Conservation (phyloP, 495 filamentous ascomycete species). For the Cladorrhinum samala region DNA sequence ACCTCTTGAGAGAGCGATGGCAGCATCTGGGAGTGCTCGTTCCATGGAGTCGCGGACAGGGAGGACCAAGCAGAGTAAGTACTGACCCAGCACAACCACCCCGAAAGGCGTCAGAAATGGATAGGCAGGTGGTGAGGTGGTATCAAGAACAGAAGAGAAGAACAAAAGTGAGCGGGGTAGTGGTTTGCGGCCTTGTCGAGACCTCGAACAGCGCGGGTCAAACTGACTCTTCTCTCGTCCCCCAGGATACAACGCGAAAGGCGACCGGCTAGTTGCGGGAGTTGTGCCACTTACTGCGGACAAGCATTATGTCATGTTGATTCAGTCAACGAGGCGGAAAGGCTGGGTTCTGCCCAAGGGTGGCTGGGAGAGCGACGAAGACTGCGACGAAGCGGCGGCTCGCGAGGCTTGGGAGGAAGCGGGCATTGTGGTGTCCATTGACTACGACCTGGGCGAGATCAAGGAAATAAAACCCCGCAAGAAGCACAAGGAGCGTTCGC, state of each 20-base stretch:
- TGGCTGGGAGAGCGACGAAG: conserved; percentile 94
- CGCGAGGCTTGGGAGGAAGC: conserved; percentile 98
- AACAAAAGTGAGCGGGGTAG: background rate
- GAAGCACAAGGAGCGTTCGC: conserved; percentile 58
- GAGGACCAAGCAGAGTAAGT: conserved; percentile 75
- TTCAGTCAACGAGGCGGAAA: conserved; percentile 78
- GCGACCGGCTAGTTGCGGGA: conserved; percentile 92
- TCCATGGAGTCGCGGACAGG: conserved; percentile 74
- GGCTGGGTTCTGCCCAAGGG: conserved; percentile 98
- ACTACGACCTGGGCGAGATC: conserved; percentile 78
- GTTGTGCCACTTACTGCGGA: conserved; percentile 68
- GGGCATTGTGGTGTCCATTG: conserved; percentile 76
- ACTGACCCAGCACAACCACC: background rate
- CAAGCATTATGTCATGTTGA: conserved; percentile 77
- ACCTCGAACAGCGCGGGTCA: conserved; percentile 6
- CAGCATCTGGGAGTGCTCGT: conserved; percentile 49
- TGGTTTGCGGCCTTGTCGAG: background rate
- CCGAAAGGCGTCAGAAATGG: too few relatives aligned
- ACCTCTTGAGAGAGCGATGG: conserved; percentile 28
- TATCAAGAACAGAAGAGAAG: background rate
- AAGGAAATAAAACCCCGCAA: conserved; percentile 65
- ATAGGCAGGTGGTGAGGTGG: too few relatives aligned
- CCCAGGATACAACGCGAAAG: conserved; percentile 82
- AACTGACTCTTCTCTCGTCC: conserved; percentile 32
- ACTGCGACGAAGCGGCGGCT: conserved; percentile 48